Conservation (phyloP, 208 protist species). For the Leishmania turanica region DNA sequence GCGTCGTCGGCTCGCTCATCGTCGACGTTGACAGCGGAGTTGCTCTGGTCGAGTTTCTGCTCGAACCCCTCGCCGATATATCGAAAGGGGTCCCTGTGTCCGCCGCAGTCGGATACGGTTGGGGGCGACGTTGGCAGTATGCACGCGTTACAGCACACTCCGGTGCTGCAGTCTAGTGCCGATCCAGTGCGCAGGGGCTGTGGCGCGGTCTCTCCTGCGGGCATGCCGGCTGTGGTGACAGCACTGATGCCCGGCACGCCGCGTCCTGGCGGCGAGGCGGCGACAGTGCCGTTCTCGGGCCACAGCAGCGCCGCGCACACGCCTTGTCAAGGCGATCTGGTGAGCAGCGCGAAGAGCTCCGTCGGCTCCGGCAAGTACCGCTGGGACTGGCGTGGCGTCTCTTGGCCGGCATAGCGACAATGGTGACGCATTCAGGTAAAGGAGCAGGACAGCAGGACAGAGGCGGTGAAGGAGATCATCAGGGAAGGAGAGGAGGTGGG, state of each 20-base stretch:
- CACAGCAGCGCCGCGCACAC: constrained; percentile 21
- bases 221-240: background rate
- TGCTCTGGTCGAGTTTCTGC: background rate
- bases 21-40: constrained; percentile 9
- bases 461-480: background rate
- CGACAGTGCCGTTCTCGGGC: background rate
- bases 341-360: constrained; percentile 29
- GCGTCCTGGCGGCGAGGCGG: background rate
- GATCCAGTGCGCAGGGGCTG: background rate
- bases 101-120: background rate
- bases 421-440: background rate
- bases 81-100: constrained; percentile 7
- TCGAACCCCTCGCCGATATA: background rate
- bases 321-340: constrained; percentile 9
- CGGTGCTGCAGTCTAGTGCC: background rate
- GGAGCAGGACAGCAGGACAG: background rate
- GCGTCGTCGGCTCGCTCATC: constrained; percentile 8
- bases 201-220: background rate
- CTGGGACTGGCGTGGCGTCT: constrained; percentile 45
- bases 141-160: constrained; percentile 5
- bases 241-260: background rate
- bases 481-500: background rate
- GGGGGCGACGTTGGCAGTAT: background rate
- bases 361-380: constrained; percentile 38
- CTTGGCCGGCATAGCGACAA: constrained; percentile 10